phyloP scores from a whole-genome alignment of 1,284 basidiomycete genomes.

The Cryptococcus sp. region DNA sequence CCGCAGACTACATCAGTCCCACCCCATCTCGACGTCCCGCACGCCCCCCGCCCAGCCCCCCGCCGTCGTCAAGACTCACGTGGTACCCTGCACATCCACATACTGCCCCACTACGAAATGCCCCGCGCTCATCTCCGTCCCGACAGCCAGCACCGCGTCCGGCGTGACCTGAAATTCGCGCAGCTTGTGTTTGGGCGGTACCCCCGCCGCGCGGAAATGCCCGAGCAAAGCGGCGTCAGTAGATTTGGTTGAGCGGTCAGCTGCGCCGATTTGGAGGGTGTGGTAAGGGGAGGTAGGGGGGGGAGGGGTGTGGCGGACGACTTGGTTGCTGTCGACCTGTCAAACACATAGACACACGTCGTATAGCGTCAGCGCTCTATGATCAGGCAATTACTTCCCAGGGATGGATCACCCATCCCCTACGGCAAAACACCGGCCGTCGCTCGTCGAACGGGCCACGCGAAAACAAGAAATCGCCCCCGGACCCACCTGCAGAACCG shows the following conservation, averaged over 20 bases:
- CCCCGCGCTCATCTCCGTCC: conserved; percentile 81
- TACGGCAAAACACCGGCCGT: neutral
- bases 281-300: conserved; percentile 59
- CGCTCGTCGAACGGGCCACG: too few species aligned
- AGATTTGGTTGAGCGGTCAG: conserved; percentile 64
- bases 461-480: too few species aligned
- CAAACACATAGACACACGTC: too few species aligned
- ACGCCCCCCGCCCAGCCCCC: too few species aligned
- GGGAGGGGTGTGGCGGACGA: conserved; percentile 45
- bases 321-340: conserved; percentile 54
- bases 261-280: conserved; percentile 79
- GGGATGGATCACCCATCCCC: neutral
- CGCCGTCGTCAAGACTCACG: too few species aligned
- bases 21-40: neutral
- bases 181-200: conserved; percentile 80
- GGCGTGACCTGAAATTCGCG: conserved; percentile 85
- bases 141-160: conserved; percentile 85
- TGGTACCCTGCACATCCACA: conserved; percentile 89
- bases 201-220: conserved; percentile 78
- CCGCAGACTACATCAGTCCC: neutral
- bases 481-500: conserved; percentile 86
- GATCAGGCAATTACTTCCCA: neutral
- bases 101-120: conserved; percentile 98
- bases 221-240: conserved; percentile 73
- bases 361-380: neutral